These are phyloP conservation scores for Trichomonas tenax DNA, from an alignment of 208 protist genomes.

Conservation along the genomic window DNA sequence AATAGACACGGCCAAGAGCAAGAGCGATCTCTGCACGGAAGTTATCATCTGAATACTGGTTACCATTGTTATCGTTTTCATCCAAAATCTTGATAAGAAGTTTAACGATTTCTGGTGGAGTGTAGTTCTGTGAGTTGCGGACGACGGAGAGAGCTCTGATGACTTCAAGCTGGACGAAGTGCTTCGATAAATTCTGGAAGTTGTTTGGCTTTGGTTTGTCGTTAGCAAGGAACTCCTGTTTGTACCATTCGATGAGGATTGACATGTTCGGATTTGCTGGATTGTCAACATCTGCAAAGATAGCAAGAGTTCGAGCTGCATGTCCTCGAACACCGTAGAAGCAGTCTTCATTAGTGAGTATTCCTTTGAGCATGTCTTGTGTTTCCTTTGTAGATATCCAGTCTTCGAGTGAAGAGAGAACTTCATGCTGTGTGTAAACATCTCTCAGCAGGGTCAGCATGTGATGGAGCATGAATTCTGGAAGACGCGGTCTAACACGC, in stretches of 20 bases:
- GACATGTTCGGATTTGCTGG: background rate
- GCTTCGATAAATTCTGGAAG: background rate
- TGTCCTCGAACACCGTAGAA: background rate
- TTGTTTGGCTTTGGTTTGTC: background rate
- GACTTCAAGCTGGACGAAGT: slow-evolving; percentile 5
- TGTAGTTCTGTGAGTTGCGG: background rate
- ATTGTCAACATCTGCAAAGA: background rate
- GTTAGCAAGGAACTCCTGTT: background rate
- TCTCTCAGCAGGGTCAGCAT: background rate
- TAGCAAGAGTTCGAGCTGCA: background rate
- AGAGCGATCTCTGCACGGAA: background rate
- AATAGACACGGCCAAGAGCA: background rate
- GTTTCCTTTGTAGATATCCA: background rate
- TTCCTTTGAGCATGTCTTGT: background rate
- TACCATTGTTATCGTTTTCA: background rate
- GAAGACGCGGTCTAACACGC: background rate
- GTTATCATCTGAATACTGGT: background rate
- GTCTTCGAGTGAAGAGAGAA: background rate
- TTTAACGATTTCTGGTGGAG: background rate
- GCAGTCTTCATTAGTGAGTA: background rate
- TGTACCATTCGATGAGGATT: background rate
- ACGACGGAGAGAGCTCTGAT: background rate
- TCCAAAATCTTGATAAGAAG: background rate
- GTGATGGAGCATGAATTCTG: background rate
- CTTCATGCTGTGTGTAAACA: background rate